Evolutionary conservation across 1,284 basidiomycete species (phyloP), one percentile per base, ranked within the genome.

Genomic region (Melampsora americana): DNA sequence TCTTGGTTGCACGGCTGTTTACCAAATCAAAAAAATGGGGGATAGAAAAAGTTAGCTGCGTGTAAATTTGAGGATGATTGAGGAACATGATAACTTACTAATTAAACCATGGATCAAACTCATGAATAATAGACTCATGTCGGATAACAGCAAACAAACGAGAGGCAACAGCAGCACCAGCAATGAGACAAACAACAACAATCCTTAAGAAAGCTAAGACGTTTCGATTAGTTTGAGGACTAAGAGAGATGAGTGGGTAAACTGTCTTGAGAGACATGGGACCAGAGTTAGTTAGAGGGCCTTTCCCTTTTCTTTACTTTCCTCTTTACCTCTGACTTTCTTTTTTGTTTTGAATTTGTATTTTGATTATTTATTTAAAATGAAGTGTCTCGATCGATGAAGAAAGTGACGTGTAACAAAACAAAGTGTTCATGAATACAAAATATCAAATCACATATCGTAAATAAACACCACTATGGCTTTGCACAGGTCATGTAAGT

Each of bases 81-180:
- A 35, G 39, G 20, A 35, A 35, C 42, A 80, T 48, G 78, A 18
- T 69, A 48, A 87, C 91, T 84, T 83, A 93, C 92, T 90, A 95
- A 84, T 95, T 95, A 84, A 96, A 97, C 95, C 95, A 97, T 79
- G 95, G 95, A 83, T 98, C 93, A 82, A 97, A 97, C 86, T 99
- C 95, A 85, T 98, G 95, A 81, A 98, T 98, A 82, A 99, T 94
- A 87, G 92, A 94, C 86, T 99, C 96, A 83, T 97, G 96, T 79
- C 98, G 93, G 79, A 99, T 87, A 80, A 99, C 96, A 78, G 95
- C 95, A 83, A 99, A 99, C 80, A 99, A 87, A 82, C 96, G 90
- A 77, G 93, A 95, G 48, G 94, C 90, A 81, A 99, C 91, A 53
- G 96, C 96, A 78, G 95, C 94, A 76, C 88, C 82, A 20, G 81